Percentiles rank a stretch among this genome's conserved stretches.
These are phyloP conservation scores for Suhomyces faveliae DNA, from an alignment of 805 yeast species.

Conservation along the genomic window DNA sequence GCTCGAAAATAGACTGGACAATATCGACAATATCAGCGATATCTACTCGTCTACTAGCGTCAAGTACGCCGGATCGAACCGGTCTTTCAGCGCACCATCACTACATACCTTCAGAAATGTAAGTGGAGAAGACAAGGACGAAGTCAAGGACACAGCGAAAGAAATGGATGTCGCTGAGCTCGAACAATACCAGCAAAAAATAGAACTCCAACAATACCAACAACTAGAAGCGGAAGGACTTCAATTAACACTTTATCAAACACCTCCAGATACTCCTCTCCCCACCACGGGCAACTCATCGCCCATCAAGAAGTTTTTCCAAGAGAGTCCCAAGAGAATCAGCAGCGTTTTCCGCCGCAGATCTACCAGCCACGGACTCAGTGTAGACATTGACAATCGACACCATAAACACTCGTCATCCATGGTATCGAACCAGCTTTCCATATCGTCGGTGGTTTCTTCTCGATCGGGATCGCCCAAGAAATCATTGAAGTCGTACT, in stretches of 20 bases:
- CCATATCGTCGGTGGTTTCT: constrained; percentile 25
- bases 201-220: not conserved
- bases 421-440: constrained; percentile 25
- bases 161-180: not conserved
- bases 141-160: not conserved
- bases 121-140: not conserved
- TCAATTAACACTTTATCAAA: constrained; percentile 8
- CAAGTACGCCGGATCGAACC: constrained; percentile 10
- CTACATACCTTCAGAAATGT: constrained; percentile 36
- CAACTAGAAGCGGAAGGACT: not conserved
- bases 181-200: too few relatives aligned
- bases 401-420: constrained; percentile 29
- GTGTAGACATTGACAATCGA: constrained; percentile 6
- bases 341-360: constrained; percentile 20
- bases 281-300: constrained; percentile 19
- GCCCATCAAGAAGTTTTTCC: constrained; percentile 33
- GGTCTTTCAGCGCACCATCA: constrained; percentile 41
- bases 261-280: constrained; percentile 9
- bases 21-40: constrained; percentile 31
- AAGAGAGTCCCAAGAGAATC: constrained; percentile 29
- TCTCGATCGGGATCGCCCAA: constrained; percentile 33
- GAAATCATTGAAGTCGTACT: constrained; percentile 24
- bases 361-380: constrained; percentile 6
- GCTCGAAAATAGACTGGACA: constrained; percentile 14
- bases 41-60: constrained; percentile 11